Conservation (phyloP, 108 stramenopile species). For the Skeletonema menzelii region DNA sequence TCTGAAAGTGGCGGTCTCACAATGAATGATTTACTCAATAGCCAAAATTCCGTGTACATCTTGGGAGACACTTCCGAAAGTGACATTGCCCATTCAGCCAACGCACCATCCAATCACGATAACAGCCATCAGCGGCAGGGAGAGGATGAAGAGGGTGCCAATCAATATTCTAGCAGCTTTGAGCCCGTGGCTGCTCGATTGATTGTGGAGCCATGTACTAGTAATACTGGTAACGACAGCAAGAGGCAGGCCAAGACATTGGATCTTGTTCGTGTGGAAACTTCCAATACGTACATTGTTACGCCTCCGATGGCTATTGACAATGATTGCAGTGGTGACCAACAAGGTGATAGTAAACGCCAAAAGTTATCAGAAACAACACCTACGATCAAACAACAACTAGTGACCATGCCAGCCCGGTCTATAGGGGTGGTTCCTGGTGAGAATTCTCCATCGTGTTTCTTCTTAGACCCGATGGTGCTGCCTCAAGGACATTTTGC, state of each 20-base stretch:
- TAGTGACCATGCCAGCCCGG: slow-evolving; percentile 35
- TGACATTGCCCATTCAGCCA: slow-evolving; percentile 3
- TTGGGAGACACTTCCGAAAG: slow-evolving; percentile 20
- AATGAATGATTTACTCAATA: slow-evolving; percentile 19
- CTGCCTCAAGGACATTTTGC: slow-evolving; percentile 28
- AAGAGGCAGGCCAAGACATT: slow-evolving; percentile 24
- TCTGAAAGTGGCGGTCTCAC: slow-evolving; percentile 9
- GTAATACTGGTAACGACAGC: neutral
- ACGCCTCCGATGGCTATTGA: slow-evolving; percentile 24
- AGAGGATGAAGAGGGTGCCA: neutral
- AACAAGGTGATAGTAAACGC: slow-evolving; percentile 8
- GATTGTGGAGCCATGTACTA: slow-evolving; percentile 20
- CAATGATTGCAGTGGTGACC: neutral
- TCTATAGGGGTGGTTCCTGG: slow-evolving; percentile 38
- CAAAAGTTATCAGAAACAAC: slow-evolving; percentile 4
- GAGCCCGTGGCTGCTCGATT: slow-evolving; percentile 37
- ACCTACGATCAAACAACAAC: neutral
- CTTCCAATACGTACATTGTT: slow-evolving; percentile 43
- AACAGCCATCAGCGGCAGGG: neutral
- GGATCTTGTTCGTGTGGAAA: slow-evolving; percentile 43
- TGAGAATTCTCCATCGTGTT: slow-evolving; percentile 35
- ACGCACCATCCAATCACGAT: neutral
- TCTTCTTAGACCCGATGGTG: slow-evolving; percentile 32
- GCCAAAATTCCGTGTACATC: slow-evolving; percentile 17
- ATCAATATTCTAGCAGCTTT: slow-evolving; percentile 6